Conservation (phyloP, 768 basidiomycete species). For the Agaricus blazei region DNA sequence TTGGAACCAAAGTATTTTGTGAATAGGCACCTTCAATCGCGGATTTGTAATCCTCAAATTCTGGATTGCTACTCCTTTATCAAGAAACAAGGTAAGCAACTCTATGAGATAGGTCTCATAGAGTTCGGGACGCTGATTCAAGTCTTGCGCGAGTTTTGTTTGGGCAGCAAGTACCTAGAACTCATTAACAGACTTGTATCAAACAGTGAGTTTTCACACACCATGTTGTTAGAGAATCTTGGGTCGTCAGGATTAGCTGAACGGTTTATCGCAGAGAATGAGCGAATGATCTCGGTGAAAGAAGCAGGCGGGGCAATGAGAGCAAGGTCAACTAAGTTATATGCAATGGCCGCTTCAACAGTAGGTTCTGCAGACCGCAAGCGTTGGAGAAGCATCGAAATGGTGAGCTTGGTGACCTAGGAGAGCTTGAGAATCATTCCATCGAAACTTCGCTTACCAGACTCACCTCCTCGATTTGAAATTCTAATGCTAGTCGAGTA, state of each 20-base stretch:
- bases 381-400: conserved; percentile 90
- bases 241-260: conserved; percentile 88
- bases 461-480: conserved; percentile 73
- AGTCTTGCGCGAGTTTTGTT: conserved; percentile 80
- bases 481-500: conserved; percentile 82
- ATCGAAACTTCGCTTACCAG: background rate
- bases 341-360: conserved; percentile 88
- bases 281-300: conserved; percentile 78
- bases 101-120: conserved; percentile 81
- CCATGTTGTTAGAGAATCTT: conserved; percentile 86
- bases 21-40: conserved; percentile 53
- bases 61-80: conserved; percentile 89
- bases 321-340: conserved; percentile 88
- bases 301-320: conserved; percentile 69
- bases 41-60: conserved; percentile 66
- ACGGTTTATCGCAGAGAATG: conserved; percentile 81
- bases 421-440: background rate
- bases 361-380: conserved; percentile 80
- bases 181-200: background rate
- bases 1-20: background rate
- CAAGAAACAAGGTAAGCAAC: conserved; percentile 78
- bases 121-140: conserved; percentile 68
- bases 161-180: conserved; percentile 82
- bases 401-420: conserved; percentile 79
- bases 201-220: conserved; percentile 17